A percentile compares a stretch with the other conserved stretches of the same genome.
Conservation (phyloP, 73 alveolate genomes). For the Symbiodinium natans region DNA sequence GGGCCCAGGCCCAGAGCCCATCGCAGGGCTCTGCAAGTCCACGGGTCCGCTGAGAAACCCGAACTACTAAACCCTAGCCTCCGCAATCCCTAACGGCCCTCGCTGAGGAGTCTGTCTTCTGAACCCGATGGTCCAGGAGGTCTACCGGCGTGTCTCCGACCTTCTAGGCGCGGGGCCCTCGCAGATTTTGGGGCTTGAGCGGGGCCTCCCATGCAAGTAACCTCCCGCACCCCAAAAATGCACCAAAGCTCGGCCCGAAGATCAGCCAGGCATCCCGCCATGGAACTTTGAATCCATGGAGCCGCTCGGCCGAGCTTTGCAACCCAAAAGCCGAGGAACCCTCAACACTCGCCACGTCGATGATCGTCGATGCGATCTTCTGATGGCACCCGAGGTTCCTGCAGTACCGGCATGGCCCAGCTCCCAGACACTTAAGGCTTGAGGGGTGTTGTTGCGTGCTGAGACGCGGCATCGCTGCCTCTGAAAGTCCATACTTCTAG, state of each 20-base stretch:
- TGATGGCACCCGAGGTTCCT: neutral
- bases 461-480: neutral
- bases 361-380: too few species aligned
- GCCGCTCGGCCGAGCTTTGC: neutral
- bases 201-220: too few species aligned
- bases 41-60: too few species aligned
- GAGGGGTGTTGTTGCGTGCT: too few species aligned
- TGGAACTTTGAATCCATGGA: conserved; percentile 53
- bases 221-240: neutral
- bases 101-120: neutral
- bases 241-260: neutral
- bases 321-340: too few species aligned
- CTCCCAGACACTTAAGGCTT: neutral
- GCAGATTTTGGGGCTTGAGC: too few species aligned
- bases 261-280: conserved; percentile 36
- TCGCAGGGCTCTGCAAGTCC: too few species aligned
- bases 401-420: neutral
- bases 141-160: conserved; percentile 33
- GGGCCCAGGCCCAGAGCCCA: too few species aligned
- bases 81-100: too few species aligned
- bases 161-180: neutral
- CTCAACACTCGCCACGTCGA: too few species aligned
- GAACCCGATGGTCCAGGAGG: conserved; percentile 35
- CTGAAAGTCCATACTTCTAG: neutral
- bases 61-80: too few species aligned